Evolutionary conservation across 306 rosid genomes (phyloP).

Genomic region (Purshia tridentata): DNA sequence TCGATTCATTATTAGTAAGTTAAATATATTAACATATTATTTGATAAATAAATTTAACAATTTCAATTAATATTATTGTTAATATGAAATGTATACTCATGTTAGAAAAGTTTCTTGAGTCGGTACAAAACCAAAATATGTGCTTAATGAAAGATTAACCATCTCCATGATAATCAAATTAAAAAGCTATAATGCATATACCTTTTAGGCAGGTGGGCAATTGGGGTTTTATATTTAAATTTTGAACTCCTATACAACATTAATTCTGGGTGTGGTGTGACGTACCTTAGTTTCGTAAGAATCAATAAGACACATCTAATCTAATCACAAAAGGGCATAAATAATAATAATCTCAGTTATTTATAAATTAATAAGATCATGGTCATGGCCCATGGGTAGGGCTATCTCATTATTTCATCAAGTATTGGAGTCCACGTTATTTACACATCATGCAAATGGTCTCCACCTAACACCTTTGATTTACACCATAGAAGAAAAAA

Average conservation of each 20-base stretch:
- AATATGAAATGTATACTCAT: no score
- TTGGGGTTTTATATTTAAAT: not conserved
- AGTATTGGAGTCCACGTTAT: slow-evolving; percentile 26
- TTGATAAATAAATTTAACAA: no score
- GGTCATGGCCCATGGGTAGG: not conserved
- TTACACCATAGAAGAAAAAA: not conserved
- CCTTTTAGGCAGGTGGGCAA: not conserved
- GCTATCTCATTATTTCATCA: not conserved
- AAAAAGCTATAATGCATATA: not conserved
- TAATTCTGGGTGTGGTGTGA: not conserved
- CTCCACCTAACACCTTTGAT: slow-evolving; percentile 6
- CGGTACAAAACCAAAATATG: no score
- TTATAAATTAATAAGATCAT: not conserved
- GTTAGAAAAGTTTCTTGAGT: no score
- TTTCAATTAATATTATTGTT: no score
- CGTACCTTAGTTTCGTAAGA: not conserved
- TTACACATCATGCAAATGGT: not conserved
- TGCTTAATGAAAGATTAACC: not conserved
- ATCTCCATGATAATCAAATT: not conserved
- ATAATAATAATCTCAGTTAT: not conserved
- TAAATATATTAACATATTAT: no score
- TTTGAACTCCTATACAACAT: not conserved
- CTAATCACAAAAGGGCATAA: not conserved
- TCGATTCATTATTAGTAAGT: no score
- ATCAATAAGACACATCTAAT: not conserved